Percentiles rank a stretch among this genome's conserved stretches.
Evolutionary conservation across 2,329 filamentous ascomycete genomes (phyloP).

Genomic region (Aurifilum marmelostoma): DNA sequence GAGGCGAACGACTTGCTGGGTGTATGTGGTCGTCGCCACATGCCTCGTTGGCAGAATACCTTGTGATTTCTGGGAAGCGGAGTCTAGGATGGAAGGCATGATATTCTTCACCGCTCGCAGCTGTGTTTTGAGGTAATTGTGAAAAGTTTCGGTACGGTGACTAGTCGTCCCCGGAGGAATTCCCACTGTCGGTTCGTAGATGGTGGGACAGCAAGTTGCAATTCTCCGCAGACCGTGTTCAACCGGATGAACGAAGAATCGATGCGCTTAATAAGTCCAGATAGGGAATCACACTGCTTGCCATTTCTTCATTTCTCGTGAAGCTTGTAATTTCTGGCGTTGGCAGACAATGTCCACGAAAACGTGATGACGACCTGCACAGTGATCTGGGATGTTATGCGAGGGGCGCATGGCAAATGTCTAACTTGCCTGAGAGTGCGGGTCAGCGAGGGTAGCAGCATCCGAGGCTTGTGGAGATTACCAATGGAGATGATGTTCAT

Average conservation of each 20-base stretch:
- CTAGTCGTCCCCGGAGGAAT: neutral
- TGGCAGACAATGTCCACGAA: neutral
- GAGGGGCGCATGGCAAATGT: neutral
- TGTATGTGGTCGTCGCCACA: no score
- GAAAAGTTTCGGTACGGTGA: neutral
- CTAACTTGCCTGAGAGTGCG: neutral
- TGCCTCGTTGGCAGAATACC: no score
- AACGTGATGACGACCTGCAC: neutral
- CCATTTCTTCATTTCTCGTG: neutral
- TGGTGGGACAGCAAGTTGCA: neutral
- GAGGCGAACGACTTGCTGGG: conserved; percentile 1
- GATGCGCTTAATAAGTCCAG: neutral
- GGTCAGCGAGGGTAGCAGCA: neutral
- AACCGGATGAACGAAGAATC: neutral
- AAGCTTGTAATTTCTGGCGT: neutral
- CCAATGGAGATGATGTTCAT: no score
- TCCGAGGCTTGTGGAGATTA: neutral
- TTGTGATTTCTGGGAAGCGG: neutral
- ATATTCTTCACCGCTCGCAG: neutral
- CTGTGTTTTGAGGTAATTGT: neutral
- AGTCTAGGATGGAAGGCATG: neutral
- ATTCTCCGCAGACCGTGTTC: neutral
- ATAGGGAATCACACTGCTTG: neutral
- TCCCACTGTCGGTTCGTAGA: no score
- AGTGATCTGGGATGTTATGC: neutral